These are phyloP conservation scores for Fragosphaeria purpurea DNA, from an alignment of 2,329 filamentous ascomycete species.

Conservation along the genomic window DNA sequence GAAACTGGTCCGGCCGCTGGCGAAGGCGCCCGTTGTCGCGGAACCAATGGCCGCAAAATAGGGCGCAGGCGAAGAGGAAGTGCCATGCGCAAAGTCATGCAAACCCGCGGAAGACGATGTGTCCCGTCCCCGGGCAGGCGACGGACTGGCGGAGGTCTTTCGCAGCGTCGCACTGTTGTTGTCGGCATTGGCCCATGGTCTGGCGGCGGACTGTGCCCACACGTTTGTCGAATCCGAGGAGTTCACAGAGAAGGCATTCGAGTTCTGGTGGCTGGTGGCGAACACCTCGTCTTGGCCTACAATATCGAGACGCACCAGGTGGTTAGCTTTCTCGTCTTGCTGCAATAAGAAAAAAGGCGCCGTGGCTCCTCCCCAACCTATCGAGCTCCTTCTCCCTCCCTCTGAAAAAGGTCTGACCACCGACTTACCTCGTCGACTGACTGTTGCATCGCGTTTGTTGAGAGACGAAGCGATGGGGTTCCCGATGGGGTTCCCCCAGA, in stretches of 20 bases:
- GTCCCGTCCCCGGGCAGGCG: conserved; percentile 46
- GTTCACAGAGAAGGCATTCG: not conserved
- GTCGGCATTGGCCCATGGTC: conserved; percentile 50
- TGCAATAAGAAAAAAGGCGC: not conserved
- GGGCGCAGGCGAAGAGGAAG: conserved; percentile 32
- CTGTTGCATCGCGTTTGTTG: conserved; percentile 32
- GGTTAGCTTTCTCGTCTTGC: too few relatives aligned
- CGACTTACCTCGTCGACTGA: conserved; percentile 37
- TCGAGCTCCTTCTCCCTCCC: not conserved
- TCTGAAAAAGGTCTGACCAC: not conserved
- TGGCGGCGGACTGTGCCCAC: conserved; percentile 27
- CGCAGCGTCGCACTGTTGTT: conserved; percentile 28
- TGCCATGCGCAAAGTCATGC: conserved; percentile 31
- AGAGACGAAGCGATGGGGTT: conserved; percentile 21
- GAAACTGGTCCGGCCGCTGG: conserved; percentile 23
- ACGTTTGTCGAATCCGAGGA: conserved; percentile 1
- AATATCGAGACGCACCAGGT: too few relatives aligned
- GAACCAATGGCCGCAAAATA: conserved; percentile 35
- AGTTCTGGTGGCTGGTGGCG: conserved; percentile 8
- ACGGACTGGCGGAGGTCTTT: conserved; percentile 42
- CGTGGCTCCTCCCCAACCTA: not conserved
- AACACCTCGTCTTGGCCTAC: conserved; percentile 24
- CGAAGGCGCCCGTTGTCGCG: conserved; percentile 16
- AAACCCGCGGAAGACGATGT: conserved; percentile 17
- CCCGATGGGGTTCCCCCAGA: conserved; percentile 38